Evolutionary conservation across 2,329 filamentous ascomycete genomes (phyloP).

Genomic region (Alternaria sp.): DNA sequence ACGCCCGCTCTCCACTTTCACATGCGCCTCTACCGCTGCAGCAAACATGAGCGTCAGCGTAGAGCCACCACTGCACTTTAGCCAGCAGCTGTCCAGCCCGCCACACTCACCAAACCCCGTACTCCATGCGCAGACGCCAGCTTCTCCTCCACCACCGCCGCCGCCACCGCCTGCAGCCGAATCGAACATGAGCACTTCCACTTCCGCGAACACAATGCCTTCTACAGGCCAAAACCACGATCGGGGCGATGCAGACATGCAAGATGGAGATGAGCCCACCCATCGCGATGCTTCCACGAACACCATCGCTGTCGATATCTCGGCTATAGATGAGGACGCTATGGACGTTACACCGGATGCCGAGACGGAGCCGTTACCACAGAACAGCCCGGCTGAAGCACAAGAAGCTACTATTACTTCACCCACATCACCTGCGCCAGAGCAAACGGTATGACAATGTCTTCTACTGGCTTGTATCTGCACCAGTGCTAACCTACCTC

Average conservation of each 20-base stretch:
- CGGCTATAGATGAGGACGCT: slow-evolving; percentile 42
- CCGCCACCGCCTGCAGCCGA: slow-evolving; percentile 33
- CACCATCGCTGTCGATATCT: slow-evolving; percentile 37
- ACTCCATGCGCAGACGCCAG: slow-evolving; percentile 34
- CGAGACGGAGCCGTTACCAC: slow-evolving; percentile 30
- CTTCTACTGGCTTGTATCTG: not conserved
- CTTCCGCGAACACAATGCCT: slow-evolving; percentile 39
- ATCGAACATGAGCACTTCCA: slow-evolving; percentile 45
- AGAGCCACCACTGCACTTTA: slow-evolving; percentile 48
- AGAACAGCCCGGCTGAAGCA: slow-evolving; percentile 27
- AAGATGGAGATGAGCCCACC: slow-evolving; percentile 28
- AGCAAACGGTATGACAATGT: slow-evolving; percentile 21
- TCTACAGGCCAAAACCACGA: slow-evolving; percentile 45
- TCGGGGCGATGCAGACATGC: slow-evolving; percentile 46
- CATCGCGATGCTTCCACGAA: slow-evolving; percentile 14
- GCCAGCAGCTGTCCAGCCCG: slow-evolving; percentile 41
- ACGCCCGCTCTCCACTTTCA: slow-evolving; percentile 8
- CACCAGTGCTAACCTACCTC: not conserved
- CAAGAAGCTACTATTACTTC: slow-evolving; percentile 16
- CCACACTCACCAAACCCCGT: slow-evolving; percentile 39
- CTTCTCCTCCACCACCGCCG: slow-evolving; percentile 21
- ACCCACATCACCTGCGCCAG: slow-evolving; percentile 21
- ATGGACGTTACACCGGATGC: slow-evolving; percentile 50
- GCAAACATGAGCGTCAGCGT: slow-evolving; percentile 50
- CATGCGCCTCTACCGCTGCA: slow-evolving; percentile 15